A percentile compares a stretch with the other conserved stretches of the same genome.
These are phyloP conservation scores for Scleroderma bovista DNA, from an alignment of 768 basidiomycete genomes.

Conservation along the genomic window DNA sequence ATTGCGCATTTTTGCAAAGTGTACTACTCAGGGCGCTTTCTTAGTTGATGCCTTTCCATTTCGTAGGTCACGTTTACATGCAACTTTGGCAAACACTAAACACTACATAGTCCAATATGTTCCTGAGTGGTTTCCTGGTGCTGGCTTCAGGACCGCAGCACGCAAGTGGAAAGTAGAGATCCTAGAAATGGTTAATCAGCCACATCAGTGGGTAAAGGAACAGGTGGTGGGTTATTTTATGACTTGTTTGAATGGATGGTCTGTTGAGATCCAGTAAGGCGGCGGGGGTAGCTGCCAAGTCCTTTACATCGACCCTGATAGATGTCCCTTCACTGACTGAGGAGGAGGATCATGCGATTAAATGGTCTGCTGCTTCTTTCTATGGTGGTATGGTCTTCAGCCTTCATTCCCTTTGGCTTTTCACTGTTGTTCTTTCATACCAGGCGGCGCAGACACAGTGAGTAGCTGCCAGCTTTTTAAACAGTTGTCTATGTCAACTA, in stretches of 20 bases:
- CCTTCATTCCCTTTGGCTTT: too few relatives aligned
- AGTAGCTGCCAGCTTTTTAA: slow-evolving; percentile 16
- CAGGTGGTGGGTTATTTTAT: neutral
- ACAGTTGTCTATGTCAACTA: fast-evolving
- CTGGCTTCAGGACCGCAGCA: slow-evolving; percentile 11
- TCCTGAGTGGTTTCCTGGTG: slow-evolving; percentile 19
- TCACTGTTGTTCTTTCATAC: slow-evolving; percentile 5
- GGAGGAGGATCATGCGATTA: too few relatives aligned
- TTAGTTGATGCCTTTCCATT: slow-evolving; percentile 7
- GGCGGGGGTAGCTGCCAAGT: too few relatives aligned
- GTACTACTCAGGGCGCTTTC: slow-evolving; percentile 5
- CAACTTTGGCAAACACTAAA: too few relatives aligned
- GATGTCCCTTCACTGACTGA: too few relatives aligned
- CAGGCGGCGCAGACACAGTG: slow-evolving; percentile 24
- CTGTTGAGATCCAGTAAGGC: too few relatives aligned
- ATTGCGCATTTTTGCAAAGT: slow-evolving; percentile 8
- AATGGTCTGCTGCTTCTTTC: too few relatives aligned
- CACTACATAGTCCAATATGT: slow-evolving; percentile 10
- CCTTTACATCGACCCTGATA: too few relatives aligned
- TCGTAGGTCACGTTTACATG: slow-evolving; percentile 1
- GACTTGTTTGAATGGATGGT: too few relatives aligned
- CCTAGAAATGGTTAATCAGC: neutral
- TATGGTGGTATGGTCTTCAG: too few relatives aligned
- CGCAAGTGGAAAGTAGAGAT: too few relatives aligned
- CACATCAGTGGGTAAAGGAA: slow-evolving; percentile 8